Percentiles rank a stretch among this genome's conserved stretches.
Evolutionary conservation across 2,329 filamentous ascomycete species (phyloP).

Genomic region (Aureobasidium mangrovei): DNA sequence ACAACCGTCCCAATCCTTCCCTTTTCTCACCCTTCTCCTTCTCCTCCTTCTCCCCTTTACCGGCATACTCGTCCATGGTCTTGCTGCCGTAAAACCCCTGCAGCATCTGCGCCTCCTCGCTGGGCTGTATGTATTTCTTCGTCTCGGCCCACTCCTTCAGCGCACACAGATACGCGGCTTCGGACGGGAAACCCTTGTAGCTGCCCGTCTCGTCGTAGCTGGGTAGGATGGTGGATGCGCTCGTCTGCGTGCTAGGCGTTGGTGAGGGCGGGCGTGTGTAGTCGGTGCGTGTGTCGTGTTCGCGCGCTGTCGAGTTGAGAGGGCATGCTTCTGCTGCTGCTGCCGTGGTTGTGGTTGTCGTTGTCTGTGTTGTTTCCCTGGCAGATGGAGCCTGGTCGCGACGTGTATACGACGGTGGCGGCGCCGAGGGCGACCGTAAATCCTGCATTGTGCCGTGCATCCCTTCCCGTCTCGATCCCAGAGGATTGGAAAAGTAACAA

Average conservation of each 20-base stretch:
- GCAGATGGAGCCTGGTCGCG: not conserved
- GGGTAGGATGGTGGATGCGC: not conserved
- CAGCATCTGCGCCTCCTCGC: constrained; percentile 16
- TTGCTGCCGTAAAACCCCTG: constrained; percentile 24
- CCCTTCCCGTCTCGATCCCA: not conserved
- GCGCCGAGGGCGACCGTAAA: not conserved
- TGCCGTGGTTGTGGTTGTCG: not conserved
- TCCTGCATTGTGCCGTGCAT: not conserved
- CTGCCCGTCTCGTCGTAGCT: not conserved
- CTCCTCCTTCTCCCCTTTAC: constrained; percentile 16
- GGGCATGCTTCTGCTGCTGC: not conserved
- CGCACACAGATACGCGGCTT: constrained; percentile 23
- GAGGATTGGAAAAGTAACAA: not conserved
- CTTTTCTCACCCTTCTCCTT: constrained; percentile 19
- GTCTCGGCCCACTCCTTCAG: constrained; percentile 24
- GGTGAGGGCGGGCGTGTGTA: constrained; percentile 6
- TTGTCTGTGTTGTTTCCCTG: not conserved
- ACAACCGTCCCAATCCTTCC: not conserved
- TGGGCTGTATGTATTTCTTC: constrained; percentile 22
- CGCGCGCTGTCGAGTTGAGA: not conserved
- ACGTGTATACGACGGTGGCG: constrained; percentile 6
- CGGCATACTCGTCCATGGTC: constrained; percentile 22
- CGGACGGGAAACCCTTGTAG: constrained; percentile 24
- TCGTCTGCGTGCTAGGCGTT: constrained; percentile 5
- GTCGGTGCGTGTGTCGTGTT: not conserved